Evolutionary conservation across 768 basidiomycete species (phyloP), one percentile per base, ranked within the genome.

Genomic region (Lentinula sp.): DNA sequence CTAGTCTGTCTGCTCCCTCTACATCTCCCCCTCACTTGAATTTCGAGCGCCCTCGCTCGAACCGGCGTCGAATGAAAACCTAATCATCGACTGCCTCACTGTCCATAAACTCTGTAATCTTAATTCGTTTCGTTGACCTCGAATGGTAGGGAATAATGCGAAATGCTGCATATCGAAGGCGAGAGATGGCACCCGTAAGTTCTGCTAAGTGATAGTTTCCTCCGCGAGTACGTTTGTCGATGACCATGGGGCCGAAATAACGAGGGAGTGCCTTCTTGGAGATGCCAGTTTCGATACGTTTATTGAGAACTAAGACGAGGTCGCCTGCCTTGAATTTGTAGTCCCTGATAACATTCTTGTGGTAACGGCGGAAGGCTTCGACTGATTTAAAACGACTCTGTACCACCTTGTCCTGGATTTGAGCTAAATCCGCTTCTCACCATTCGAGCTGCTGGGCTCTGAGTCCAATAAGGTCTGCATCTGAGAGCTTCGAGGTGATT

Each of bases 241-340:
- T 63, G 20, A 63, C 43, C 42, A 62, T 66, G 1, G 70, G 70
- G 9, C 68, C 70, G 20, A 68, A 58, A 46, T 71, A 71, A 12
- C 61, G 20, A 28, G 53, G 53, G 20, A 35, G 62, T 0, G 61
- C 50, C 43, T 70, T 70, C 1, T 50, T 15, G 28, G 63, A 59
- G 8, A 67, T 36, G 4, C 66, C 62, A 20, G 45, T 63, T 18
- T 70, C 66, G 16, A 65, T 46, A 2, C 42, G 45, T 8, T 67
- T 64, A 43, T 72, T 71, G 1, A 61, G 39, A 0, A 68, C 60
- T 0, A 72, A 45, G 0, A 72, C 66, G 62, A 68, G 12, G 28
- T 28, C 28, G 28, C 28, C 28, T 28, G 28, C 28, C 28, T 28
- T 28, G 28, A 28, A 28, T 28, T 28, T 20, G 36, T 60, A 18